Conservation (phyloP, 78 protist genomes). For the Planoprotostelium fungivorum region DNA sequence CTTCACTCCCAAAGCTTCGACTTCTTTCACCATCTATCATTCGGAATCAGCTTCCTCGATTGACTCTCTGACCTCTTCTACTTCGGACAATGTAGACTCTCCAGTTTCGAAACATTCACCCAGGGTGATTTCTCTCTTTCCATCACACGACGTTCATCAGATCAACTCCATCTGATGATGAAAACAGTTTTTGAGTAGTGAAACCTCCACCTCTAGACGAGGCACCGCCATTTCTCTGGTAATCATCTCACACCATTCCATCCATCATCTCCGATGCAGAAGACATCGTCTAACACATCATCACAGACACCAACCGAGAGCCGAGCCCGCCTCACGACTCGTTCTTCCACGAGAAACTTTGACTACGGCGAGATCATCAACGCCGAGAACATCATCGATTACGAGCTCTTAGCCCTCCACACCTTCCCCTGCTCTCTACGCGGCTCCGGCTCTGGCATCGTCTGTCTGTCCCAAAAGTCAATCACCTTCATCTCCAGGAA, state of each 20-base stretch:
- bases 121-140: not conserved
- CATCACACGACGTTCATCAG: not conserved
- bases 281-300: not conserved
- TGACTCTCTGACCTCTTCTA: too few relatives aligned
- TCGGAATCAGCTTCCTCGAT: not conserved
- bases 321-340: not conserved
- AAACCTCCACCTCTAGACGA: not conserved
- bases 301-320: not conserved
- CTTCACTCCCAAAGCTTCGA: not conserved
- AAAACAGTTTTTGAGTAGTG: not conserved
- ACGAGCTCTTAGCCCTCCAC: not conserved
- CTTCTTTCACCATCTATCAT: not conserved
- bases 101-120: not conserved
- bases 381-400: not conserved
- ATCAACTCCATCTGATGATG: not conserved
- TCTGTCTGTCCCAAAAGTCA: not conserved
- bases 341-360: not conserved
- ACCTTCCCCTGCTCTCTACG: not conserved
- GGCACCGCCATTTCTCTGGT: not conserved
- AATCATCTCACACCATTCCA: not conserved
- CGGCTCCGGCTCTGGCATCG: not conserved
- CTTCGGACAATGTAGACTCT: not conserved
- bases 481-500: not conserved
- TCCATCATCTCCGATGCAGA: not conserved
- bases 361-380: not conserved